phyloP scores from a whole-genome alignment of 2,329 filamentous ascomycete species.

The Aspergillus unguis region DNA sequence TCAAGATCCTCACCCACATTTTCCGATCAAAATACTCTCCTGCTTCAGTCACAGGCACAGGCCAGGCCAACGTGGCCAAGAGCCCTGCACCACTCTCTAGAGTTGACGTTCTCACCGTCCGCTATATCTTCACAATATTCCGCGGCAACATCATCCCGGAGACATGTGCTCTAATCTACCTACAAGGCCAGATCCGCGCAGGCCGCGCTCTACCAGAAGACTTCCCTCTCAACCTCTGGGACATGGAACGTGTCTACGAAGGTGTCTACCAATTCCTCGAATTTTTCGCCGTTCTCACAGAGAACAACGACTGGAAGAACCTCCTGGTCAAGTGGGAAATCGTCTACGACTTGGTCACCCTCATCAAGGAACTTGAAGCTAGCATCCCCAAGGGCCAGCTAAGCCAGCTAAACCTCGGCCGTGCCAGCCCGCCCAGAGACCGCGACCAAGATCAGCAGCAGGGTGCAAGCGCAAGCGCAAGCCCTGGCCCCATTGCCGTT shows the following conservation, averaged over 20 bases:
- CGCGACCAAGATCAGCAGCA: conserved; percentile 21
- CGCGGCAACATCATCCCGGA: conserved; percentile 89
- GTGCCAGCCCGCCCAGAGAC: conserved; percentile 28
- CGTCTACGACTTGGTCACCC: conserved; percentile 79
- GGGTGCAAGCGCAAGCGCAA: conserved; percentile 29
- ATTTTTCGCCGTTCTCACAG: conserved; percentile 84
- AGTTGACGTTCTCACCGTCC: conserved; percentile 66
- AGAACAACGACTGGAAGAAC: conserved; percentile 76
- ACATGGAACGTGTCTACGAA: conserved; percentile 95
- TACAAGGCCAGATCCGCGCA: conserved; percentile 84
- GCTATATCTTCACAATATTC: conserved; percentile 91
- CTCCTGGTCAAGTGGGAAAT: conserved; percentile 91
- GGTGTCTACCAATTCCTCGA: conserved; percentile 92
- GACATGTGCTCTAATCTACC: conserved; percentile 87
- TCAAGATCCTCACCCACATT: conserved; percentile 86
- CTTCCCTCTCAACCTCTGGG: conserved; percentile 93
- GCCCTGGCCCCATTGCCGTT: conserved; percentile 48
- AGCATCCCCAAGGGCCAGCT: conserved; percentile 81
- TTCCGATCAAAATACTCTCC: conserved; percentile 64
- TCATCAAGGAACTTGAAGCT: conserved; percentile 82
- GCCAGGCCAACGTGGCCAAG: conserved; percentile 55
- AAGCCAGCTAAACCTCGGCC: conserved; percentile 37
- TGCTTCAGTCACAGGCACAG: conserved; percentile 43
- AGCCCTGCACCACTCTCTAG: conserved; percentile 53
- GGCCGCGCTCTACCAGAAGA: conserved; percentile 73